phyloP scores from a whole-genome alignment of 2,329 filamentous ascomycete genomes.

The Pyrenochaeta sp. region DNA sequence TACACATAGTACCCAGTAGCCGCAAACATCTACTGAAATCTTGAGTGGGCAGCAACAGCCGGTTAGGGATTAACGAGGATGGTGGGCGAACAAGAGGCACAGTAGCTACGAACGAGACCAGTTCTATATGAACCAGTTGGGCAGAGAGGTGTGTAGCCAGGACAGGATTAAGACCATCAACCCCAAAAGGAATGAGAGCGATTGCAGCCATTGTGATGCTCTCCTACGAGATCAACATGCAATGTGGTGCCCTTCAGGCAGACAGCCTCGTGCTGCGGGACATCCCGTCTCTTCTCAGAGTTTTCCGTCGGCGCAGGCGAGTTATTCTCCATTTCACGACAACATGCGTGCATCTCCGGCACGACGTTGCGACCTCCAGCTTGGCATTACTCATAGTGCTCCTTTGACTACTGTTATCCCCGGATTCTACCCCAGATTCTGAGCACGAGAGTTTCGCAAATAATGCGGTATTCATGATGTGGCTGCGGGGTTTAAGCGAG shows the following conservation, averaged over 20 bases:
- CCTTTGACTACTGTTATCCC: constrained; percentile 1
- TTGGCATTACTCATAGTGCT: constrained; percentile 7
- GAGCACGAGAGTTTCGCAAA: not conserved
- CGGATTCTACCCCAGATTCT: constrained; percentile 12
- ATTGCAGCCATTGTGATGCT: not conserved
- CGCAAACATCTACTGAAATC: no score
- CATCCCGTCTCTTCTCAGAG: not conserved
- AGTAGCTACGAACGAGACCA: no score
- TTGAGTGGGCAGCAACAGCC: no score
- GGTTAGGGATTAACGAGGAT: no score
- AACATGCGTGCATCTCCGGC: not conserved
- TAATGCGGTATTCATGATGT: not conserved
- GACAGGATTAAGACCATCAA: no score
- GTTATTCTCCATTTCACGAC: not conserved
- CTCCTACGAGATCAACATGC: not conserved
- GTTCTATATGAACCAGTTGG: no score
- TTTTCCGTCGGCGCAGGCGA: not conserved
- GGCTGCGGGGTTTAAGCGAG: constrained; percentile 1
- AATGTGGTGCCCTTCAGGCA: not conserved
- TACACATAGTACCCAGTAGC: no score
- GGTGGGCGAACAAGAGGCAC: no score
- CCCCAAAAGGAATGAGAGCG: not conserved
- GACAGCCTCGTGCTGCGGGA: not conserved
- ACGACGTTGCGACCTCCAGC: not conserved
- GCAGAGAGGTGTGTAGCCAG: no score